Evolutionary conservation across 495 filamentous ascomycete genomes (phyloP).

Genomic region (Cercophora sp.): DNA sequence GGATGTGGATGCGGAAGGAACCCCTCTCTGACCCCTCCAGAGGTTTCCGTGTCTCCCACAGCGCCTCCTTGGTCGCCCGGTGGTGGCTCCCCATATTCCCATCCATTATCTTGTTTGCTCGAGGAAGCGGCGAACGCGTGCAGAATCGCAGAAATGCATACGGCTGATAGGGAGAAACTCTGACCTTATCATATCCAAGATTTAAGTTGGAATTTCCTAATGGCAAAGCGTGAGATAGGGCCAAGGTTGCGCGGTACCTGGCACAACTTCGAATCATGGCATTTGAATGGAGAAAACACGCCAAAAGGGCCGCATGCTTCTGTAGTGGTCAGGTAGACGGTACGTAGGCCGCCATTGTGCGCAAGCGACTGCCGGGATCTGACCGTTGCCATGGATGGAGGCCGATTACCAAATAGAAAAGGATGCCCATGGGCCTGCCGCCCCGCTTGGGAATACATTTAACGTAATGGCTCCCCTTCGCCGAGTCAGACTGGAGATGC

Average conservation of each 20-base stretch:
- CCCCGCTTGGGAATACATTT: slow-evolving; percentile 41
- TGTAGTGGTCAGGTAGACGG: slow-evolving; percentile 17
- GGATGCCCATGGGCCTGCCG: slow-evolving; percentile 25
- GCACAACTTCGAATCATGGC: background rate
- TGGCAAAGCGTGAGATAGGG: slow-evolving; percentile 31
- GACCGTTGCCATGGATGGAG: slow-evolving; percentile 16
- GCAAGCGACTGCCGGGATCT: slow-evolving; percentile 17
- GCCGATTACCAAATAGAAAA: slow-evolving; percentile 51
- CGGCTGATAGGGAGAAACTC: slow-evolving; percentile 19
- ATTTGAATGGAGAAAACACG: background rate
- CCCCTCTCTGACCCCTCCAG: slow-evolving; percentile 1
- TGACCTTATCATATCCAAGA: slow-evolving; percentile 31
- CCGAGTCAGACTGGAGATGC: slow-evolving; percentile 29
- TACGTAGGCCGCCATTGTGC: slow-evolving; percentile 4
- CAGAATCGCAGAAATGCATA: slow-evolving; percentile 17
- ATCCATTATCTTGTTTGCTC: slow-evolving; percentile 3
- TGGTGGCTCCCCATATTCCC: background rate
- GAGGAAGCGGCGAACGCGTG: background rate
- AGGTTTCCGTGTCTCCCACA: background rate
- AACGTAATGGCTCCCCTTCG: slow-evolving; percentile 47
- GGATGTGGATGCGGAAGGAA: background rate
- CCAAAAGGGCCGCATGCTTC: background rate
- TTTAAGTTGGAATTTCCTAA: slow-evolving; percentile 37
- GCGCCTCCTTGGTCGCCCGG: no score
- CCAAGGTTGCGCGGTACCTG: slow-evolving; percentile 20